These are phyloP conservation scores for Monosporascus sp. DNA, from an alignment of 2,329 filamentous ascomycete species.

Conservation along the genomic window DNA sequence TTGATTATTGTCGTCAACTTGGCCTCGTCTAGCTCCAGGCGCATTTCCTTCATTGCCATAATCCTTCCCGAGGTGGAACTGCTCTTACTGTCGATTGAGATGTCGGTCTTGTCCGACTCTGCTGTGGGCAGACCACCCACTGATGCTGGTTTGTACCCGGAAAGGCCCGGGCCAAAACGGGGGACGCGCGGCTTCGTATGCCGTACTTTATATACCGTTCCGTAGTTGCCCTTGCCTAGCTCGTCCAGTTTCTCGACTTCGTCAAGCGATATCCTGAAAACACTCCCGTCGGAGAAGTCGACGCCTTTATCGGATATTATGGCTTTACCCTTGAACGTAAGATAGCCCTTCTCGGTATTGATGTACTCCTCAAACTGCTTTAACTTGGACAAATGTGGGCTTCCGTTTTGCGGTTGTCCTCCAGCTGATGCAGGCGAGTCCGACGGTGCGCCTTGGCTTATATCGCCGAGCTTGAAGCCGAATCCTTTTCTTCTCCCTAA, in stretches of 20 bases:
- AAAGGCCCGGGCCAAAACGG: slow-evolving; percentile 54
- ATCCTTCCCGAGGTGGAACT: slow-evolving; percentile 62
- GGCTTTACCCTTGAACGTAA: slow-evolving; percentile 91
- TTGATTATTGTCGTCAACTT: slow-evolving; percentile 98
- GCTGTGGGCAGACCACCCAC: slow-evolving; percentile 31
- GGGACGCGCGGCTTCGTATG: slow-evolving; percentile 64
- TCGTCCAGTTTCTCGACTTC: slow-evolving; percentile 88
- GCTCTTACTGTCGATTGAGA: slow-evolving; percentile 18
- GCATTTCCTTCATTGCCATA: slow-evolving; percentile 99
- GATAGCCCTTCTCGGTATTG: slow-evolving; percentile 82
- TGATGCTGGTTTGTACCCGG: slow-evolving; percentile 38
- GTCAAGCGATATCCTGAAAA: slow-evolving; percentile 90
- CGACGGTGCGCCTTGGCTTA: slow-evolving; percentile 31
- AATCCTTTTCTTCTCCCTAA: slow-evolving; percentile 55
- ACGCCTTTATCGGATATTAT: slow-evolving; percentile 85
- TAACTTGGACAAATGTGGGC: slow-evolving; percentile 43
- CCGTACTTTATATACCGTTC: slow-evolving; percentile 93
- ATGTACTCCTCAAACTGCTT: slow-evolving; percentile 71
- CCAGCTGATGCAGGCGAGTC: slow-evolving; percentile 35
- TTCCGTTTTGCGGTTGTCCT: slow-evolving; percentile 26
- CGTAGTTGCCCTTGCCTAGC: slow-evolving; percentile 96
- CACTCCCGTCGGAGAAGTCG: slow-evolving; percentile 83
- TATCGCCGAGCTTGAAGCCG: slow-evolving; percentile 57
- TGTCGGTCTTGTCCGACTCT: slow-evolving; percentile 22
- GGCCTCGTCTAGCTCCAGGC: slow-evolving; percentile 89